Evolutionary conservation across 768 basidiomycete species (phyloP).

Genomic region (Strobilomyces dryophilus): DNA sequence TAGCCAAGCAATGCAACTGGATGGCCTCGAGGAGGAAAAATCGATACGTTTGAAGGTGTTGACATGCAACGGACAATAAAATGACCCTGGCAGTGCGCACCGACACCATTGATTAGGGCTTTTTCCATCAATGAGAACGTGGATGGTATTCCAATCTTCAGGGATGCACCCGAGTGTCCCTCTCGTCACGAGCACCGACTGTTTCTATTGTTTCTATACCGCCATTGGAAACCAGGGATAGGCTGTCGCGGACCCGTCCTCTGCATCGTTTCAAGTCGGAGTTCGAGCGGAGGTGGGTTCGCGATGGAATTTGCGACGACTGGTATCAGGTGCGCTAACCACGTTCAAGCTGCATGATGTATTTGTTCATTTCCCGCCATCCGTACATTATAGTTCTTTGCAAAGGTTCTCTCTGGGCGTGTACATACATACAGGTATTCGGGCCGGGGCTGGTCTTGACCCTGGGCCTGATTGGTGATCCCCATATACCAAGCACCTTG

Average conservation of each 20-base stretch:
- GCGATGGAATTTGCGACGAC: slow-evolving; percentile 66
- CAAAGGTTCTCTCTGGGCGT: no score
- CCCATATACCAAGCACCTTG: no score
- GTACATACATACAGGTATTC: no score
- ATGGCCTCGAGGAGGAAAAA: slow-evolving; percentile 68
- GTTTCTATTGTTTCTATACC: slow-evolving; percentile 53
- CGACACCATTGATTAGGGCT: slow-evolving; percentile 41
- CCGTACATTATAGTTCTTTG: slow-evolving; percentile 27
- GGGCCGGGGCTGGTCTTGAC: neutral
- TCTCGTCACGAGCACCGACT: slow-evolving; percentile 51
- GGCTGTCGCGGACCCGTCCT: slow-evolving; percentile 49
- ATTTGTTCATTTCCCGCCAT: neutral
- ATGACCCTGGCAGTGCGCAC: slow-evolving; percentile 82
- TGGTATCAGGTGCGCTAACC: slow-evolving; percentile 55
- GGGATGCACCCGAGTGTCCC: slow-evolving; percentile 51
- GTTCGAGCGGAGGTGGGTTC: slow-evolving; percentile 66
- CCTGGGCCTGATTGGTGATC: neutral
- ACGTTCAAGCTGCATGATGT: neutral
- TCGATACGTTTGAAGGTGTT: slow-evolving; percentile 81
- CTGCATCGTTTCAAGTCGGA: slow-evolving; percentile 57
- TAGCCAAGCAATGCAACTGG: slow-evolving; percentile 47
- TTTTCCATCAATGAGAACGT: no score
- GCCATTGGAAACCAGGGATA: slow-evolving; percentile 65
- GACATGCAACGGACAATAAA: slow-evolving; percentile 64
- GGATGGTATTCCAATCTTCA: no score